Conservation (phyloP, 176 grass and related monocot species). For the Oryza coarctata region DNA sequence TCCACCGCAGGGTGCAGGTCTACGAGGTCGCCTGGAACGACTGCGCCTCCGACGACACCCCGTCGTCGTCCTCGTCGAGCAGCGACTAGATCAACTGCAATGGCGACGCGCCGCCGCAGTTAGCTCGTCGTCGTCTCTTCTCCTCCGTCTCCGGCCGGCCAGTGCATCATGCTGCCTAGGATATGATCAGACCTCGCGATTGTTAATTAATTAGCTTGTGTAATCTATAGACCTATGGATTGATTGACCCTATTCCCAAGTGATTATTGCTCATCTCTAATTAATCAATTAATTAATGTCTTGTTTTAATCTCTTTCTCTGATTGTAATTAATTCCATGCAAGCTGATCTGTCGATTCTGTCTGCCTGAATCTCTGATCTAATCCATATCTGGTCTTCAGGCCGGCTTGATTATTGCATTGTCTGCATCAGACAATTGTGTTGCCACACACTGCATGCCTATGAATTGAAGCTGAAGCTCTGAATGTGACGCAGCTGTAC, state of each 20-base stretch:
- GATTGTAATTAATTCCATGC: neutral
- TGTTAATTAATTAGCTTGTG: neutral
- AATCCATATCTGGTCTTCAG: neutral
- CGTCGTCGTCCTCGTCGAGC: slow-evolving; percentile 21
- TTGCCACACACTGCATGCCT: neutral
- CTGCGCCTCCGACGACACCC: slow-evolving; percentile 21
- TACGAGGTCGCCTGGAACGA: slow-evolving; percentile 68
- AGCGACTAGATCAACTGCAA: slow-evolving; percentile 14
- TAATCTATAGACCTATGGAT: neutral
- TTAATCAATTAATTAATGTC: neutral
- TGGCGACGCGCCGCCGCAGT: neutral
- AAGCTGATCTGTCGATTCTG: neutral
- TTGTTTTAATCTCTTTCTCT: neutral
- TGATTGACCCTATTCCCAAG: neutral
- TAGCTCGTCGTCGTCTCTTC: neutral
- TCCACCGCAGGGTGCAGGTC: slow-evolving; percentile 70
- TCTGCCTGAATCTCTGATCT: neutral
- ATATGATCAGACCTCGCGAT: neutral
- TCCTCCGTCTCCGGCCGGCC: neutral
- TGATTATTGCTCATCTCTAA: neutral
- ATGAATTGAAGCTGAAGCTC: neutral
- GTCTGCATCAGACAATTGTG: neutral
- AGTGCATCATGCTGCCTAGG: neutral
- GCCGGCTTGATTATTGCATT: neutral
- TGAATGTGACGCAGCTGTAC: neutral